Percentiles rank a stretch among this genome's conserved stretches.
Conservation (phyloP, 2,329 filamentous ascomycete species). For the Verticillium klebahnii region DNA sequence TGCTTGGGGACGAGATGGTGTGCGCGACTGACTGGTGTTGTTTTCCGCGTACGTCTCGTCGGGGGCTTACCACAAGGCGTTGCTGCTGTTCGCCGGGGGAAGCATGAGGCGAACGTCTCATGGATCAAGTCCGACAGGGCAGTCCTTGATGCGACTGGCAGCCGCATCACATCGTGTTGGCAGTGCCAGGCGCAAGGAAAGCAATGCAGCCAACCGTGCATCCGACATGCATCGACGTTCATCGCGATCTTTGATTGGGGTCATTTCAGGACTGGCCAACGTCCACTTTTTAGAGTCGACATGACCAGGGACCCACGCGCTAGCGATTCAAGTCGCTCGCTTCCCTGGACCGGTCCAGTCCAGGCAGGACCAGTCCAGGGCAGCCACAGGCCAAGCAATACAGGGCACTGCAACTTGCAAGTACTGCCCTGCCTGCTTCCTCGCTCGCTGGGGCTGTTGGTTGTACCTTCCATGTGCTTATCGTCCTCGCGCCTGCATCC, state of each 20-base stretch:
- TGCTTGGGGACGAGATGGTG: neutral
- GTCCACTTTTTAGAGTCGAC: constrained; percentile 4
- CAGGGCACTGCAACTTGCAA: neutral
- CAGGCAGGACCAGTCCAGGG: neutral
- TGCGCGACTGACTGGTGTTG: neutral
- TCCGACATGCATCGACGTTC: neutral
- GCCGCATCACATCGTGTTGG: neutral
- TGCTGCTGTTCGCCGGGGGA: too few relatives aligned
- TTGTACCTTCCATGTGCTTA: neutral
- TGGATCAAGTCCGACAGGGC: neutral
- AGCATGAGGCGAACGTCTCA: neutral
- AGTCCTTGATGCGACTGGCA: neutral
- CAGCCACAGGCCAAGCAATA: neutral
- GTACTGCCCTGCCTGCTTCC: neutral
- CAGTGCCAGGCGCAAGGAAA: neutral
- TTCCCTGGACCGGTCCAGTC: too few relatives aligned
- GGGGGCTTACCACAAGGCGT: too few relatives aligned
- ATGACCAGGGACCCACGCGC: neutral
- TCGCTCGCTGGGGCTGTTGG: too few relatives aligned
- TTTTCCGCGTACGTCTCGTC: neutral
- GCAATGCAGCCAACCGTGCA: neutral
- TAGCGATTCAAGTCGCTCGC: constrained; percentile 2
- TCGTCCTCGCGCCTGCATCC: neutral
- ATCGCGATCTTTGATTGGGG: constrained; percentile 2
- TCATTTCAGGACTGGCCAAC: neutral